These are phyloP conservation scores for Amanita brunnescens DNA, from an alignment of 768 basidiomycete species.

Conservation along the genomic window DNA sequence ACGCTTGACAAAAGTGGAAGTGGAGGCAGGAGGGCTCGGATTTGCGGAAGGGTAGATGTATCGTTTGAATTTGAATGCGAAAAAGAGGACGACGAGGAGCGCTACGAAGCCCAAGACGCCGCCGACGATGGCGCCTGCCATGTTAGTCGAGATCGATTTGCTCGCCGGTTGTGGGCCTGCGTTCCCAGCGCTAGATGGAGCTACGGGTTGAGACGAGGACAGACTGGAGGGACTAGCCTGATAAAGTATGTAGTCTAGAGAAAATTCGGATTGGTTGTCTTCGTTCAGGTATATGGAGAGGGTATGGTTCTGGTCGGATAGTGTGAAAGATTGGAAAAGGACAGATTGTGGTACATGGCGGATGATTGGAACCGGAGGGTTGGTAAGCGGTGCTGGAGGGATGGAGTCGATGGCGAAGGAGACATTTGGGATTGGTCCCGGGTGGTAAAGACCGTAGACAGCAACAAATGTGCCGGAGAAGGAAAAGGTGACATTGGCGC, in stretches of 20 bases:
- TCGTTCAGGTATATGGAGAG: background rate
- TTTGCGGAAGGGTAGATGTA: too few species aligned
- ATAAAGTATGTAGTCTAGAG: background rate
- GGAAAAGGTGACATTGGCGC: background rate
- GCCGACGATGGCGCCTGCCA: background rate
- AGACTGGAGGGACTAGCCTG: background rate
- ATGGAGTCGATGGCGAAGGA: background rate
- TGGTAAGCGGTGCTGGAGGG: background rate
- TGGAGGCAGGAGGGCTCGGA: background rate
- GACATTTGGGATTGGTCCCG: background rate
- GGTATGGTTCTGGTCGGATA: background rate
- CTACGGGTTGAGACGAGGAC: background rate
- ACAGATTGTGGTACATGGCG: background rate
- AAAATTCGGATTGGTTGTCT: background rate
- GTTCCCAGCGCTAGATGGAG: background rate
- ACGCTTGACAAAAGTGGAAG: background rate
- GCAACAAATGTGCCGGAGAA: background rate
- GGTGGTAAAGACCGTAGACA: background rate
- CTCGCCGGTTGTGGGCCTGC: background rate
- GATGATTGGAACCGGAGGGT: background rate
- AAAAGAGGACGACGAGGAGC: background rate
- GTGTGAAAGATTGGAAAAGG: background rate
- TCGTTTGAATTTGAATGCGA: background rate
- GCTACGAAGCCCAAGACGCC: background rate
- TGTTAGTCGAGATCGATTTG: background rate